Percentiles rank a stretch among this genome's conserved stretches.
These are phyloP conservation scores for Shiraia sp. DNA, from an alignment of 2,329 filamentous ascomycete species.

Conservation along the genomic window DNA sequence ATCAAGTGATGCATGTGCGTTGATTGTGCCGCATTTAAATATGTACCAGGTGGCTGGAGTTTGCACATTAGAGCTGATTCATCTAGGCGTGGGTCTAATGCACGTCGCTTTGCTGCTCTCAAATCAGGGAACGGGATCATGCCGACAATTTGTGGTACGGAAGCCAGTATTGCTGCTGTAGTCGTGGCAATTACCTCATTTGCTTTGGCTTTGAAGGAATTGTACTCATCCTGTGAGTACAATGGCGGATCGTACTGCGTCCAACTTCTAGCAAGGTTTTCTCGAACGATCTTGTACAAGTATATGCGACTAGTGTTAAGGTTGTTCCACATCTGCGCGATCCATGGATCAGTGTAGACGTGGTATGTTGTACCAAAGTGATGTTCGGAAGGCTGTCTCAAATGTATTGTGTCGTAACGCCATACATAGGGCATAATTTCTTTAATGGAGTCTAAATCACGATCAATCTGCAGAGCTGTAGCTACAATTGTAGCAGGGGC, in stretches of 20 bases:
- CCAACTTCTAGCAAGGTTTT: conserved; percentile 20
- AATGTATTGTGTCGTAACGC: conserved; percentile 23
- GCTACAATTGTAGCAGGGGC: conserved; percentile 19
- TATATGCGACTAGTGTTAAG: conserved; percentile 26
- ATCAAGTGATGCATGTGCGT: conserved; percentile 32
- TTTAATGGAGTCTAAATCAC: conserved; percentile 26
- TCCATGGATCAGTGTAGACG: conserved; percentile 36
- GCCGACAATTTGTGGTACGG: conserved; percentile 33
- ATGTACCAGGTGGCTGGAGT: conserved; percentile 28
- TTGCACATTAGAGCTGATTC: conserved; percentile 7
- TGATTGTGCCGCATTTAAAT: conserved; percentile 18
- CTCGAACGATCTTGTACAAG: conserved; percentile 26
- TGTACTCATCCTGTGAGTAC: conserved; percentile 12
- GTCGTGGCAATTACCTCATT: conserved; percentile 17
- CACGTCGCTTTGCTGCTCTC: neutral
- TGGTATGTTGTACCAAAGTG: conserved; percentile 29
- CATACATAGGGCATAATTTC: conserved; percentile 26
- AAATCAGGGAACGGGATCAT: conserved; percentile 29
- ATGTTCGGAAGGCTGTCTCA: conserved; percentile 16
- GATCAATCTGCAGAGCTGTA: conserved; percentile 18
- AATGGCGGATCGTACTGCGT: conserved; percentile 11
- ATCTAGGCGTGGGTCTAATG: neutral
- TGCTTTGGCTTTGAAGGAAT: conserved; percentile 11
- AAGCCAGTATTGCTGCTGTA: conserved; percentile 22
- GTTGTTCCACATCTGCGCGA: conserved; percentile 38